Evolutionary conservation across 2,329 filamentous ascomycete species (phyloP).

Genomic region (Pestalotiopsis sp.): DNA sequence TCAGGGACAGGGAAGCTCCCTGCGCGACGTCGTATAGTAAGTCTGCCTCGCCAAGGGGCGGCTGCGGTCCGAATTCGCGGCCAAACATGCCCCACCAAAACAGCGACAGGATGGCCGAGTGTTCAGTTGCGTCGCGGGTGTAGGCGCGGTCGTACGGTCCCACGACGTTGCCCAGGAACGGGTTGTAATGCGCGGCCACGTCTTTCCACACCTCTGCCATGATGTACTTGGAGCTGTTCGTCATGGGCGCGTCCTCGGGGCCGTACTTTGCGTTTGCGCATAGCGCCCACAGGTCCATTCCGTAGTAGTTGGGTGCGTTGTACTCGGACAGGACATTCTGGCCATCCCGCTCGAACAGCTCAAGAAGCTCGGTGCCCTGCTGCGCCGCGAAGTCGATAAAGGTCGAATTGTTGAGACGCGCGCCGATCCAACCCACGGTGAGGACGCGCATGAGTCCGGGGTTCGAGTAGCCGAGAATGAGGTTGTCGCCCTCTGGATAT

Average conservation of each 20-base stretch:
- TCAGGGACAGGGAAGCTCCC: slow-evolving; percentile 40
- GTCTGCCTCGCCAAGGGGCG: slow-evolving; percentile 39
- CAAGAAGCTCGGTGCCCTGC: slow-evolving; percentile 31
- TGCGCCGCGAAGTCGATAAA: slow-evolving; percentile 39
- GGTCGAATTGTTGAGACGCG: slow-evolving; percentile 36
- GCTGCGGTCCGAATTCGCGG: slow-evolving; percentile 37
- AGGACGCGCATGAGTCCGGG: slow-evolving; percentile 42
- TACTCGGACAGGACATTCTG: slow-evolving; percentile 36
- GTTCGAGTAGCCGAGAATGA: slow-evolving; percentile 42
- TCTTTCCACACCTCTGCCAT: slow-evolving; percentile 36
- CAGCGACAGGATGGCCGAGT: slow-evolving; percentile 42
- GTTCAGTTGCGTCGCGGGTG: slow-evolving; percentile 39
- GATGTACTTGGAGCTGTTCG: slow-evolving; percentile 30
- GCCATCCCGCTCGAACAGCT: slow-evolving; percentile 29
- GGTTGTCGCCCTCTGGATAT: slow-evolving; percentile 39
- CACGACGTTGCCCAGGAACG: slow-evolving; percentile 35
- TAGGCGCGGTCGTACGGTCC: slow-evolving; percentile 41
- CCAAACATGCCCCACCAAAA: slow-evolving; percentile 47
- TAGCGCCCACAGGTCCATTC: slow-evolving; percentile 42
- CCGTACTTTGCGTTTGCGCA: slow-evolving; percentile 40
- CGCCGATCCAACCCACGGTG: slow-evolving; percentile 43
- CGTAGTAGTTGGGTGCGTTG: slow-evolving; percentile 43
- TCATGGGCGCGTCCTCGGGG: slow-evolving; percentile 30
- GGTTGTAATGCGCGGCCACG: slow-evolving; percentile 38
- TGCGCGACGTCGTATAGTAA: slow-evolving; percentile 44